These are phyloP conservation scores for Penicillium cosmopolitanum DNA, from an alignment of 495 filamentous ascomycete genomes.

Conservation along the genomic window DNA sequence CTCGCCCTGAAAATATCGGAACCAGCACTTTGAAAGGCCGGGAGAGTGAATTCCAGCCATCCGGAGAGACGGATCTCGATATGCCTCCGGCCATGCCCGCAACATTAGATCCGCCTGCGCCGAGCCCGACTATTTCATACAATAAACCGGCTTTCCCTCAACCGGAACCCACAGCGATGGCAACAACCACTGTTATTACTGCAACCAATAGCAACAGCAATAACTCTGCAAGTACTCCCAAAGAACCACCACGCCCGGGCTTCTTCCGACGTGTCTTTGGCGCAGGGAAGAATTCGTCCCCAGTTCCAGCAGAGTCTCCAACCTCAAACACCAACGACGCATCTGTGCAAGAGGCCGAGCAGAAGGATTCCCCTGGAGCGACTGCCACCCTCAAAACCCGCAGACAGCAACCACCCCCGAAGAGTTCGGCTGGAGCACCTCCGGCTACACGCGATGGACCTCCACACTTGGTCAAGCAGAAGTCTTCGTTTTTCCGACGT, in stretches of 20 bases:
- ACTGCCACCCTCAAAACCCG: constrained; percentile 26
- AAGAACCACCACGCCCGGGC: constrained; percentile 66
- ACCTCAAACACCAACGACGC: constrained; percentile 22
- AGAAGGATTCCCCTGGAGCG: constrained; percentile 24
- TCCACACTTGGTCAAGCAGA: constrained; percentile 76
- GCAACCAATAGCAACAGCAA: constrained; percentile 10
- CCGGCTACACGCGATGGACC: constrained; percentile 43
- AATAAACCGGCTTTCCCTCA: constrained; percentile 49
- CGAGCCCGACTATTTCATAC: constrained; percentile 56
- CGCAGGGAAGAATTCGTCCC: constrained; percentile 45
- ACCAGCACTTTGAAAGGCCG: constrained; percentile 38
- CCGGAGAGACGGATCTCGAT: constrained; percentile 36
- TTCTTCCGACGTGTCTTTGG: constrained; percentile 95
- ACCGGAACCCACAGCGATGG: constrained; percentile 30
- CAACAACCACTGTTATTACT: constrained; percentile 21
- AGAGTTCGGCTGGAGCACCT: constrained; percentile 28
- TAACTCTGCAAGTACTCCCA: constrained; percentile 28
- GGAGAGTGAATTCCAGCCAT: constrained; percentile 32
- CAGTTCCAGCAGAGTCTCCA: constrained; percentile 26
- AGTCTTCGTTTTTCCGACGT: constrained; percentile 90
- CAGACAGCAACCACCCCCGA: constrained; percentile 30
- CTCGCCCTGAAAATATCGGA: constrained; percentile 44
- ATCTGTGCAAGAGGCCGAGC: constrained; percentile 34
- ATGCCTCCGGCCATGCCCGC: constrained; percentile 33
- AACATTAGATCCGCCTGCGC: constrained; percentile 49